Evolutionary conservation across 164 flowering plant species (phyloP).

Genomic region (Platanus orientalis): DNA sequence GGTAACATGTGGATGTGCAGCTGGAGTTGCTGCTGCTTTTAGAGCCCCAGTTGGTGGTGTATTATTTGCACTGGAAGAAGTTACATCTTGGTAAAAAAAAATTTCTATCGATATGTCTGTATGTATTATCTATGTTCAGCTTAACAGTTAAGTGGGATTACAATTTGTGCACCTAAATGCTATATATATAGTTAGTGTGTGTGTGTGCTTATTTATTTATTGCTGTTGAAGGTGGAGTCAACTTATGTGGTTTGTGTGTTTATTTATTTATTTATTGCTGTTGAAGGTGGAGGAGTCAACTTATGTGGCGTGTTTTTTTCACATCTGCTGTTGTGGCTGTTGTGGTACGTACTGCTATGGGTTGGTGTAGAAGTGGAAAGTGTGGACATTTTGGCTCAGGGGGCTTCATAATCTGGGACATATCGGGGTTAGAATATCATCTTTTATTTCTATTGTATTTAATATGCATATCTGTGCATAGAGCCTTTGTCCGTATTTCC

Average conservation of each 20-base stretch:
- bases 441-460: slow-evolving; percentile 12
- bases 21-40: slow-evolving; percentile 99
- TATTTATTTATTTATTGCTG: neutral
- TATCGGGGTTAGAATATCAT: slow-evolving; percentile 61
- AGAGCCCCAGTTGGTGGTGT: slow-evolving; percentile 99
- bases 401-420: slow-evolving; percentile 97
- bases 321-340: slow-evolving; percentile 98
- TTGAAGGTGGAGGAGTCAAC: slow-evolving; percentile 99
- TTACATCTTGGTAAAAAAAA: slow-evolving; percentile 81
- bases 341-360: slow-evolving; percentile 93
- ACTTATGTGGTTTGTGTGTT: slow-evolving; percentile 42
- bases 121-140: neutral
- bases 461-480: neutral
- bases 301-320: slow-evolving; percentile 99
- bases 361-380: slow-evolving; percentile 90
- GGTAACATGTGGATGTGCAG: slow-evolving; percentile 99
- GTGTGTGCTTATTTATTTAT: neutral
- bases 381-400: slow-evolving; percentile 99
- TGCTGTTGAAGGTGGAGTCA: slow-evolving; percentile 85
- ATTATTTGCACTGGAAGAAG: slow-evolving; percentile 95
- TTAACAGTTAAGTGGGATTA: no score
- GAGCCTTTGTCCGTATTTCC: neutral
- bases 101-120: neutral
- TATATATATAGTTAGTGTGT: no score
- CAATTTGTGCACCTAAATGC: no score